Conservation (phyloP, 2,329 filamentous ascomycete species). For the Apiospora phragmitis region DNA sequence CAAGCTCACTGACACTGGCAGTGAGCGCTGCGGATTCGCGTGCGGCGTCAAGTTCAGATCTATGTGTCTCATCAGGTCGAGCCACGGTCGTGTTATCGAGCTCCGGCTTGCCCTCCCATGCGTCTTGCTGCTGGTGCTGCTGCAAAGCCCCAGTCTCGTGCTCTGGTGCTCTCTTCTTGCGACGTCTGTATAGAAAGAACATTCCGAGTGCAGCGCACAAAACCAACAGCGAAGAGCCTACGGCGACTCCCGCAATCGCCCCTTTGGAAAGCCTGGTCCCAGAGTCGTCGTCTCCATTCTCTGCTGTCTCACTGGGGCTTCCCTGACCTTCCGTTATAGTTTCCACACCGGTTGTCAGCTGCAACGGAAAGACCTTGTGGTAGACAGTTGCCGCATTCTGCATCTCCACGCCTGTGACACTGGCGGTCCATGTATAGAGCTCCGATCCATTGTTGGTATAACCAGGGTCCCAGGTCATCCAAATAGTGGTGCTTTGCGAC, state of each 20-base stretch:
- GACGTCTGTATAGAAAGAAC: background rate
- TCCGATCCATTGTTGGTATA: background rate
- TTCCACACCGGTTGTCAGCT: background rate
- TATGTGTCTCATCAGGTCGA: background rate
- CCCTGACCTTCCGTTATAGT: background rate
- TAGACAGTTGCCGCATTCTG: constrained; percentile 7
- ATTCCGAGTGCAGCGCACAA: background rate
- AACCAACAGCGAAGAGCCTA: background rate
- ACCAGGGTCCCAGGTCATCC: constrained; percentile 10
- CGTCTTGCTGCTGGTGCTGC: background rate
- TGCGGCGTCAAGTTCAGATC: background rate
- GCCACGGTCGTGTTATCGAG: background rate
- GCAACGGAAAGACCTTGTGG: constrained; percentile 13
- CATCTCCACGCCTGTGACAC: background rate
- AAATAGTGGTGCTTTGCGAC: background rate
- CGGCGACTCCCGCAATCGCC: background rate
- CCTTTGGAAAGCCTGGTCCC: background rate
- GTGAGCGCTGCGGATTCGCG: background rate
- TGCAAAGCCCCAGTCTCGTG: background rate
- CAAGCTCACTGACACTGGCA: background rate
- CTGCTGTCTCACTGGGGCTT: background rate
- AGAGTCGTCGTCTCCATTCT: too few relatives aligned
- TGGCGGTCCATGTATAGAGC: background rate
- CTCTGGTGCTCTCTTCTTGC: background rate
- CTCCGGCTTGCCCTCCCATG: background rate